Conservation (phyloP, 2,329 filamentous ascomycete species). For the Penicillium brevicompactum region DNA sequence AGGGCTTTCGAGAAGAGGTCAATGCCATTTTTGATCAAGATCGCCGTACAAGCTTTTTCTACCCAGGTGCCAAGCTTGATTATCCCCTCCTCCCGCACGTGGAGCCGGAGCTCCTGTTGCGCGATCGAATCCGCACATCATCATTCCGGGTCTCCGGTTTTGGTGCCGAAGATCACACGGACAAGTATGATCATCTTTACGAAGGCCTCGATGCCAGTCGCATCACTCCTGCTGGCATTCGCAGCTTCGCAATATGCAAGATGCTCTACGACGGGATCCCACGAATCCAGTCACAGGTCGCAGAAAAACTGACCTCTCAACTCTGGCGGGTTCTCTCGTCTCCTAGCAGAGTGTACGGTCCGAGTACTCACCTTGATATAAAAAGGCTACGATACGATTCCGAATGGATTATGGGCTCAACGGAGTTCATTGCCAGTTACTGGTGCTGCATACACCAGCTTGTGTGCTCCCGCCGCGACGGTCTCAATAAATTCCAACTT, state of each 20-base stretch:
- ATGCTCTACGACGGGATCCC: conserved; percentile 16
- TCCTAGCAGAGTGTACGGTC: conserved; percentile 2
- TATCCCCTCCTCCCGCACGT: conserved; percentile 3
- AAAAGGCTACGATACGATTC: conserved; percentile 14
- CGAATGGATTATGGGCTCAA: conserved; percentile 14
- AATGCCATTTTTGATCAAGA: conserved; percentile 40
- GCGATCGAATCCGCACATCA: conserved; percentile 35
- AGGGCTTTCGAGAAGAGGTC: conserved; percentile 42
- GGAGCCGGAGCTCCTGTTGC: conserved; percentile 20
- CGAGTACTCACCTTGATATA: neutral
- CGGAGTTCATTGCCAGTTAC: conserved; percentile 11
- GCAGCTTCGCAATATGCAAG: conserved; percentile 16
- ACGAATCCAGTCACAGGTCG: neutral
- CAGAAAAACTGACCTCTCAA: neutral
- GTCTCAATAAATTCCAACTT: conserved; percentile 24
- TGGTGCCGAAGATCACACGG: conserved; percentile 42
- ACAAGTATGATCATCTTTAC: conserved; percentile 36
- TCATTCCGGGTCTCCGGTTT: conserved; percentile 36
- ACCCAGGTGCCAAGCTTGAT: conserved; percentile 14
- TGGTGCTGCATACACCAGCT: conserved; percentile 24
- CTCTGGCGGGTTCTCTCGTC: conserved; percentile 10
- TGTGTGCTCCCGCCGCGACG: conserved; percentile 12
- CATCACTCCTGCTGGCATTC: conserved; percentile 6
- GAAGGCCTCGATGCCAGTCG: conserved; percentile 28
- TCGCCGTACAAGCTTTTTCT: conserved; percentile 31